Conservation (phyloP, 192 early-diverging fungal species). For the Entomortierella parvispora region DNA sequence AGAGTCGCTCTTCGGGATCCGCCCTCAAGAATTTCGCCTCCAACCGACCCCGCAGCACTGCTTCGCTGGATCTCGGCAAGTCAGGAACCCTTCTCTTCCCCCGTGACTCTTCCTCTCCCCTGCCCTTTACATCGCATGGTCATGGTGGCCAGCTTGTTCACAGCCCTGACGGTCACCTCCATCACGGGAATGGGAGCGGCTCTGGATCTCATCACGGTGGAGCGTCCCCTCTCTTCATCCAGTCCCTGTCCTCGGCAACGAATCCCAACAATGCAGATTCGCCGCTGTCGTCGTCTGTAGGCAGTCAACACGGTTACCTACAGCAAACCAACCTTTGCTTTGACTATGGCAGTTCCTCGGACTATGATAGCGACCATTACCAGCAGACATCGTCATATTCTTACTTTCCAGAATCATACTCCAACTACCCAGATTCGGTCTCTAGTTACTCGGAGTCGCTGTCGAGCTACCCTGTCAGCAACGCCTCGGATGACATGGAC, state of each 20-base stretch:
- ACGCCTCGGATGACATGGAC: conserved; percentile 50
- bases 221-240: conserved; percentile 30
- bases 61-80: conserved; percentile 44
- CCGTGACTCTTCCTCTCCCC: conserved; percentile 23
- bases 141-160: conserved; percentile 26
- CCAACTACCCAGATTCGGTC: conserved; percentile 27
- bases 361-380: conserved; percentile 48
- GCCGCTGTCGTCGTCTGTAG: conserved; percentile 24
- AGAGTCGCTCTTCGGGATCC: conserved; percentile 8
- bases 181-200: conserved; percentile 16
- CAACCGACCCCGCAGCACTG: conserved; percentile 28
- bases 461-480: conserved; percentile 46
- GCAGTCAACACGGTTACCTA: conserved; percentile 6
- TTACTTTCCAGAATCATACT: conserved; percentile 37
- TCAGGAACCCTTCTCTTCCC: conserved; percentile 28
- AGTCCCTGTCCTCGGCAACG: conserved; percentile 34
- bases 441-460: conserved; percentile 9
- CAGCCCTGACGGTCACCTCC: conserved; percentile 22
- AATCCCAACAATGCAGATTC: conserved; percentile 18
- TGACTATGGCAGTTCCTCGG: conserved; percentile 50
- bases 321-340: conserved; percentile 42
- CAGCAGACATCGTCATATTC: conserved; percentile 38
- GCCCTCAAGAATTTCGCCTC: conserved; percentile 12
- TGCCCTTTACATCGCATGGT: conserved; percentile 30
- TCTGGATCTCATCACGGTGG: conserved; percentile 15